These are phyloP conservation scores for Calonectria honghensis DNA, from an alignment of 2,329 filamentous ascomycete species.

Conservation along the genomic window DNA sequence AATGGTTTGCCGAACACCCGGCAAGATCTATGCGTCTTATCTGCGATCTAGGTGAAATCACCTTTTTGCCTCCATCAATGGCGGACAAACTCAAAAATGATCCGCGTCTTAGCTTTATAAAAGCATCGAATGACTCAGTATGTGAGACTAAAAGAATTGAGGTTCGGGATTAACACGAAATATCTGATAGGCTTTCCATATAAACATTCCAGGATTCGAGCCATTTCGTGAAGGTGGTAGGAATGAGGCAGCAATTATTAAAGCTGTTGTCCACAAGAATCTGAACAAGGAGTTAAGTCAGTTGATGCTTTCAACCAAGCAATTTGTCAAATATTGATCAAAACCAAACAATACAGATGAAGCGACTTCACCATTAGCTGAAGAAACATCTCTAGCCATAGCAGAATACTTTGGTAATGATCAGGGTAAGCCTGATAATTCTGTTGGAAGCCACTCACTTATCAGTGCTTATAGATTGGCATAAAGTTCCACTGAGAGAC, in stretches of 20 bases:
- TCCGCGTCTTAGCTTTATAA: background rate
- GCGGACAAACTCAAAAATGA: slow-evolving; percentile 1
- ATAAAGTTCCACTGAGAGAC: slow-evolving; percentile 2
- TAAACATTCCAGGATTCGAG: background rate
- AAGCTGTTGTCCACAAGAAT: background rate
- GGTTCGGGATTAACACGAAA: background rate
- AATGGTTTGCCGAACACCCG: background rate
- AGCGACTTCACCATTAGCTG: slow-evolving; percentile 1
- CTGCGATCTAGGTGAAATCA: slow-evolving; percentile 8
- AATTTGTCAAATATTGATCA: too few species aligned
- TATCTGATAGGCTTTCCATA: slow-evolving; percentile 1
- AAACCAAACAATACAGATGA: background rate
- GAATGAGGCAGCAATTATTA: slow-evolving; percentile 1
- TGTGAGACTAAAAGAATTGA: background rate
- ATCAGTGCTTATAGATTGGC: background rate
- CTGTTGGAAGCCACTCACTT: background rate
- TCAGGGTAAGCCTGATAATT: background rate
- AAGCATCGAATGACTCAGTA: slow-evolving; percentile 12
- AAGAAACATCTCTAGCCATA: background rate
- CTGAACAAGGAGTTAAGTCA: background rate
- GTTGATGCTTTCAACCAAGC: background rate
- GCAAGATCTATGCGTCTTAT: background rate
- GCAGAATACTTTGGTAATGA: slow-evolving; percentile 7
- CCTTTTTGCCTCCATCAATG: slow-evolving; percentile 12
- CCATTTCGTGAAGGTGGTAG: background rate